Conservation (phyloP, 208 protist species). For the Angomonas desouzai region DNA sequence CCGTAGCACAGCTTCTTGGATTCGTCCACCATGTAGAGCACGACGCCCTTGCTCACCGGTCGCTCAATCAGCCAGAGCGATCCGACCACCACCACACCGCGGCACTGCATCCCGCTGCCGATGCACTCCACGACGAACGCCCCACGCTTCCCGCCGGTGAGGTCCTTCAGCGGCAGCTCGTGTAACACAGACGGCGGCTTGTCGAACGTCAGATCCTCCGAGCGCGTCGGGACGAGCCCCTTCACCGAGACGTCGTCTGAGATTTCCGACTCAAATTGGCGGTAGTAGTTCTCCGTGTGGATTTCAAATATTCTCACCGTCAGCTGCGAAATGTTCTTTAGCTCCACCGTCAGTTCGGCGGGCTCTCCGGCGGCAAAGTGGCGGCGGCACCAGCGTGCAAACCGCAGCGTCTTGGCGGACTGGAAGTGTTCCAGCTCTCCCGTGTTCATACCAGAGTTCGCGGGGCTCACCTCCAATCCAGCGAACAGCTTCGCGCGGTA, state of each 20-base stretch:
- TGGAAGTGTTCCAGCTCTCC: constrained; percentile 10
- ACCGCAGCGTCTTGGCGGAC: constrained; percentile 1
- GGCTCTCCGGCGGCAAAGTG: not conserved
- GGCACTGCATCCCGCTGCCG: constrained; percentile 10
- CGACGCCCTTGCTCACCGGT: constrained; percentile 12
- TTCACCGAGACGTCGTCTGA: not conserved
- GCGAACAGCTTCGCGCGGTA: constrained; percentile 8
- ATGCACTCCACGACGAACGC: constrained; percentile 17
- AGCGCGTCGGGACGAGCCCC: constrained; percentile 9
- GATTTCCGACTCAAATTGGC: not conserved
- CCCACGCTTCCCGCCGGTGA: constrained; percentile 7
- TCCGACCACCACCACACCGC: constrained; percentile 9
- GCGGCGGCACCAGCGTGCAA: not conserved
- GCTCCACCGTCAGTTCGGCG: not conserved
- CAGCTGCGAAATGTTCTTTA: constrained; percentile 9
- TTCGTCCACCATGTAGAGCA: constrained; percentile 18
- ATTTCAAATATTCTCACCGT: constrained; percentile 12
- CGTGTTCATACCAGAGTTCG: not conserved
- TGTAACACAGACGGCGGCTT: not conserved
- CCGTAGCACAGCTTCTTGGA: constrained; percentile 4
- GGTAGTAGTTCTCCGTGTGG: constrained; percentile 8
- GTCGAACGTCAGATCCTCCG: constrained; percentile 9
- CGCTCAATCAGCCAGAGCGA: constrained; percentile 7
- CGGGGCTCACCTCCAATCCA: constrained; percentile 10
- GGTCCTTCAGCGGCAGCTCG: constrained; percentile 13